phyloP scores from a whole-genome alignment of 306 rosid species.

The Pyrus communis region DNA sequence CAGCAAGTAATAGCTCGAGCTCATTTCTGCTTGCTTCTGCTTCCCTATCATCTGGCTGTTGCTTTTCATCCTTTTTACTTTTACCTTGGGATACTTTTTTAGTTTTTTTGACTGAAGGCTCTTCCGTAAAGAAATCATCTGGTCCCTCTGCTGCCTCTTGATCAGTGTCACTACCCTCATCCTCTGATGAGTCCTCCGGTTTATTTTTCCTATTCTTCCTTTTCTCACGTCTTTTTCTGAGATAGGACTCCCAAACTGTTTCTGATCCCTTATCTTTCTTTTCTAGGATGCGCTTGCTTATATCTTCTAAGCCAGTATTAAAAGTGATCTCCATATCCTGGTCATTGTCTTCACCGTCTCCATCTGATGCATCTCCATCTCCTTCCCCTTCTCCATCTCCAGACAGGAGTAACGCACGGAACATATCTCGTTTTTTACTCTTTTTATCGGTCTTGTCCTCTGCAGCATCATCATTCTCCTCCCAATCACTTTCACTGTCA shows the following conservation, averaged over 20 bases:
- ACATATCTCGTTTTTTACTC: conserved; percentile 37
- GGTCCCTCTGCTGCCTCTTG: conserved; percentile 43
- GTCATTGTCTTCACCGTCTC: conserved; percentile 37
- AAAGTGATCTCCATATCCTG: conserved; percentile 94
- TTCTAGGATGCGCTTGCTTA: conserved; percentile 72
- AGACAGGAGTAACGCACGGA: conserved; percentile 52
- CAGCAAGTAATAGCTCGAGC: conserved; percentile 91
- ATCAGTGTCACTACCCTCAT: conserved; percentile 52
- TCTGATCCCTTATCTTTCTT: conserved; percentile 70
- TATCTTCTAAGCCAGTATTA: conserved; percentile 79
- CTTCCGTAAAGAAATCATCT: conserved; percentile 76
- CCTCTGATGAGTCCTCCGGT: conserved; percentile 54
- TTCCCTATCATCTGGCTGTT: conserved; percentile 27
- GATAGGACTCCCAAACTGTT: conserved; percentile 73
- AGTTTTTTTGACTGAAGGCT: conserved; percentile 46
- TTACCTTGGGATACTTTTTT: conserved; percentile 34
- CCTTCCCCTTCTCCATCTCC: conserved; percentile 21
- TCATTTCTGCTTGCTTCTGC: conserved; percentile 65
- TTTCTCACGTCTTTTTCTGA: conserved; percentile 63
- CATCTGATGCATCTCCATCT: conserved; percentile 31
- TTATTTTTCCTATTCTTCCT: conserved; percentile 59
- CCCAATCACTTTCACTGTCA: conserved; percentile 58
- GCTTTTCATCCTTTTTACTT: conserved; percentile 18
- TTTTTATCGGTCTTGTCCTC: conserved; percentile 39
- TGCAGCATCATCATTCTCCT: conserved; percentile 30